Conservation (phyloP, 345 rosid species). For the Lepidium didymum region DNA sequence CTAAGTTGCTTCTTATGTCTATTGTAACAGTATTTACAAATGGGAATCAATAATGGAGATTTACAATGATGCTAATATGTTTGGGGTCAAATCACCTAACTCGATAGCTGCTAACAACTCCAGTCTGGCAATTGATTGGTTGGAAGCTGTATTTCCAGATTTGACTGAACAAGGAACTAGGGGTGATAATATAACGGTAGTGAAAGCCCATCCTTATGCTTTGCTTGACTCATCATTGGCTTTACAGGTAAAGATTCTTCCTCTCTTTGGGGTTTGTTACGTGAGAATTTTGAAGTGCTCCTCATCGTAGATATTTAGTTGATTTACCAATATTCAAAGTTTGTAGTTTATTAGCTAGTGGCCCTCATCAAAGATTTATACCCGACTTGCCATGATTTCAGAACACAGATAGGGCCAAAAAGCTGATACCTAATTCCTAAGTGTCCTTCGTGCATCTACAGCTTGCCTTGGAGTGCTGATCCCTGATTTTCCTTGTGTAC, state of each 20-base stretch:
- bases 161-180: slow-evolving; percentile 46
- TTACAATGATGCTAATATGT: slow-evolving; percentile 68
- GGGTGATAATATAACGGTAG: slow-evolving; percentile 34
- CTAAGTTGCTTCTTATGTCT: slow-evolving; percentile 14
- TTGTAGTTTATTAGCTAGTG: neutral
- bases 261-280: neutral
- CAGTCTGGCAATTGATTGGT: slow-evolving; percentile 79
- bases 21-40: slow-evolving; percentile 56
- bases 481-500: slow-evolving; percentile 10
- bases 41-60: slow-evolving; percentile 83
- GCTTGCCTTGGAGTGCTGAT: slow-evolving; percentile 7
- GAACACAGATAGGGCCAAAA: neutral
- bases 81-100: slow-evolving; percentile 64
- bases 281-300: neutral
- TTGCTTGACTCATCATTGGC: slow-evolving; percentile 80
- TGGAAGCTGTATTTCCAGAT: slow-evolving; percentile 90
- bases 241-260: slow-evolving; percentile 58
- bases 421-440: neutral
- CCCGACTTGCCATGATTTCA: neutral
- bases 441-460: neutral
- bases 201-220: slow-evolving; percentile 71
- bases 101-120: slow-evolving; percentile 60
- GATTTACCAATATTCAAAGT: neutral
- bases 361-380: neutral
- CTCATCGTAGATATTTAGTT: neutral